Conservation (phyloP, 1,284 basidiomycete species). For the Chondrostereum purpureum region DNA sequence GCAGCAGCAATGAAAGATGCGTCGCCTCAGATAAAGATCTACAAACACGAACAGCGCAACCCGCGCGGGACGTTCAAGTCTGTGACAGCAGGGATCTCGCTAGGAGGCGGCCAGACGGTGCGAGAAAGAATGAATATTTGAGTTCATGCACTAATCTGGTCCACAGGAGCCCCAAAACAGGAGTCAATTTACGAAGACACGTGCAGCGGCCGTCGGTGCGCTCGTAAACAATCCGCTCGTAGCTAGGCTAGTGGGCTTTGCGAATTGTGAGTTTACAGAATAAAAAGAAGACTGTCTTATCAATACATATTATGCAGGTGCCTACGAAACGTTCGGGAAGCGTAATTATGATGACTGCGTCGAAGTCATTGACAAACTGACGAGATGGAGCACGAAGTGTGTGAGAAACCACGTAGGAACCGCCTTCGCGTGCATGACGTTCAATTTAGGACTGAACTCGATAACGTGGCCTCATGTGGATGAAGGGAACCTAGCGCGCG, state of each 20-base stretch:
- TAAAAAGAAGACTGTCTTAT: no score
- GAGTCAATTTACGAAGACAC: neutral
- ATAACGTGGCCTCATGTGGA: constrained; percentile 5
- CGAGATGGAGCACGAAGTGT: neutral
- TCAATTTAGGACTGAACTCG: constrained; percentile 8
- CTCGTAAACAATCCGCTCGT: neutral
- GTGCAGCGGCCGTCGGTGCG: neutral
- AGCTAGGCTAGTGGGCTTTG: constrained; percentile 4
- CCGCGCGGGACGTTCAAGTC: constrained; percentile 5
- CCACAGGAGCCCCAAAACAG: neutral
- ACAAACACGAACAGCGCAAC: neutral
- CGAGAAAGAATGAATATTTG: neutral
- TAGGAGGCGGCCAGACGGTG: constrained; percentile 6
- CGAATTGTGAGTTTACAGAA: constrained; percentile 2
- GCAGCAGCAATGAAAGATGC: neutral
- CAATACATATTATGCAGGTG: no score
- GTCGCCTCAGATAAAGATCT: neutral
- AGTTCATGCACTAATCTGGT: neutral
- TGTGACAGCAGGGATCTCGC: constrained; percentile 3
- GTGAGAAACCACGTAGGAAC: constrained; percentile 1
- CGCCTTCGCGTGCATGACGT: constrained; percentile 6
- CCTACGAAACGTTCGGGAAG: constrained; percentile 1
- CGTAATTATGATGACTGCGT: constrained; percentile 1
- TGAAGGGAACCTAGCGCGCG: constrained; percentile 7
- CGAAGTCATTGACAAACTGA: neutral